Evolutionary conservation across 768 basidiomycete species (phyloP).

Genomic region (Lentinula lateritia): DNA sequence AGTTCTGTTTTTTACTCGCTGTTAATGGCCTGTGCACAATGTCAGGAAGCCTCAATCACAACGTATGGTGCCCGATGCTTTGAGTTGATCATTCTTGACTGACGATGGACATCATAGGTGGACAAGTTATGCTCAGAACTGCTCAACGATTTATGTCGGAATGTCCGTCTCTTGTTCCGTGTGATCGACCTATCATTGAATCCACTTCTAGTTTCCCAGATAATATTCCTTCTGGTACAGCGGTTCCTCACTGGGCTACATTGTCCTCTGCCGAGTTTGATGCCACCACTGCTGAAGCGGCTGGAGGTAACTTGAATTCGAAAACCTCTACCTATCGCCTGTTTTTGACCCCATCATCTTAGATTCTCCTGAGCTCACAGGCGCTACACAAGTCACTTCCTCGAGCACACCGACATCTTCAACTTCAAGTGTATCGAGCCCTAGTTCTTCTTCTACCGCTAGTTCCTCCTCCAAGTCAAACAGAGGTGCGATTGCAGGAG

Average conservation of each 20-base stretch:
- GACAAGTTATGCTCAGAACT: not conserved
- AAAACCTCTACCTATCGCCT: not conserved
- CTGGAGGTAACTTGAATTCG: not conserved
- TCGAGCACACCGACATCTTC: not conserved
- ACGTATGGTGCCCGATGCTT: not conserved
- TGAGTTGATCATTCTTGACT: not conserved
- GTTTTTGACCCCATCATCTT: not conserved
- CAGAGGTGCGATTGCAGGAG: slow-evolving; percentile 20
- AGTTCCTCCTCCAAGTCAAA: slow-evolving; percentile 11
- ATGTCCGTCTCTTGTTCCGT: not conserved
- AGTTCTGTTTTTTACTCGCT: slow-evolving; percentile 3
- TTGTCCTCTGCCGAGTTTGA: not conserved
- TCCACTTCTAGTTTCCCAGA: not conserved
- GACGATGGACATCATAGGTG: not conserved
- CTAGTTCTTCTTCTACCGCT: not conserved
- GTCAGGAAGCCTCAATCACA: not conserved
- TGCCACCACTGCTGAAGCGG: not conserved
- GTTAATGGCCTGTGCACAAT: slow-evolving; percentile 4
- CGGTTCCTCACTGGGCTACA: slow-evolving; percentile 2
- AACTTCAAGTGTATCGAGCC: not conserved
- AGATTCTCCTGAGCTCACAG: slow-evolving; percentile 13
- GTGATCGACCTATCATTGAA: not conserved
- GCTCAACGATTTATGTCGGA: not conserved
- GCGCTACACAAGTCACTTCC: not conserved
- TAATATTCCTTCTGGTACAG: not conserved